Evolutionary conservation across 805 yeast species (phyloP).

Genomic region (Candida vaughaniae): DNA sequence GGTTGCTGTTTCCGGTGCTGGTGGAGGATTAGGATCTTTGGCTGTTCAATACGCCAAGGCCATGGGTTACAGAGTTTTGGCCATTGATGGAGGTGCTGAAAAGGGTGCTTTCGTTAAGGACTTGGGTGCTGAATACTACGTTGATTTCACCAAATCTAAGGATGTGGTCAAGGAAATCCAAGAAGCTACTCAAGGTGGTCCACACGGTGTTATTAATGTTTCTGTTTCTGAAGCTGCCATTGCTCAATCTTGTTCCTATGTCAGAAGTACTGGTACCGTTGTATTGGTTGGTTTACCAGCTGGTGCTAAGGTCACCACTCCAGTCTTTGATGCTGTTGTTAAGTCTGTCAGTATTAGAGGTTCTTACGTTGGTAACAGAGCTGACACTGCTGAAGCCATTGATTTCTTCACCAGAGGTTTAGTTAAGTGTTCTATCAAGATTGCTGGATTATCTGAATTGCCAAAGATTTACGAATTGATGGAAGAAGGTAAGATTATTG

Average conservation of each 20-base stretch:
- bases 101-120: constrained; percentile 55
- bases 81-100: constrained; percentile 73
- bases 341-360: constrained; percentile 39
- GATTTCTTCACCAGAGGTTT: constrained; percentile 45
- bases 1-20: constrained; percentile 77
- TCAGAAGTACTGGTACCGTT: constrained; percentile 42
- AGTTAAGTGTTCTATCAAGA: constrained; percentile 41
- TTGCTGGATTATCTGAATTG: constrained; percentile 41
- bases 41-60: constrained; percentile 76
- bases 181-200: constrained; percentile 58
- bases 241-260: constrained; percentile 42
- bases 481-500: constrained; percentile 43
- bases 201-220: constrained; percentile 49
- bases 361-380: constrained; percentile 48
- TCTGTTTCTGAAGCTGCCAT: constrained; percentile 56
- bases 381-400: constrained; percentile 45
- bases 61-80: constrained; percentile 68
- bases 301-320: constrained; percentile 40
- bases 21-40: constrained; percentile 77
- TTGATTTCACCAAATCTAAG: constrained; percentile 54
- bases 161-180: constrained; percentile 47
- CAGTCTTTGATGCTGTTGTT: constrained; percentile 41
- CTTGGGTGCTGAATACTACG: constrained; percentile 63
- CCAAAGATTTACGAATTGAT: constrained; percentile 38
- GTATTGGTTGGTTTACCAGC: constrained; percentile 48